phyloP scores from a whole-genome alignment of 2,329 filamentous ascomycete genomes.

The Exophiala oligosperma region DNA sequence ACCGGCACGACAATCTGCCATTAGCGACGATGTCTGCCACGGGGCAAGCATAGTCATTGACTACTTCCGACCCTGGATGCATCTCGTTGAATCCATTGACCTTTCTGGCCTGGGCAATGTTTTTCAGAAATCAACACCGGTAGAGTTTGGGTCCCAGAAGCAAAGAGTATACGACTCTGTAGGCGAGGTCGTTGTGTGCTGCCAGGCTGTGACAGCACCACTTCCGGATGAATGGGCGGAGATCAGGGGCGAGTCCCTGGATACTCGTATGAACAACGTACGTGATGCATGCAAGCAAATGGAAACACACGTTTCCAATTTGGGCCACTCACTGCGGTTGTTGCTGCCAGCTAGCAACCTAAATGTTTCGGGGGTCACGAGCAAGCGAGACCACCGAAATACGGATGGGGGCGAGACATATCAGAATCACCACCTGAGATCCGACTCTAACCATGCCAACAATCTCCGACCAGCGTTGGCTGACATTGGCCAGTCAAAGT shows the following conservation, averaged over 20 bases:
- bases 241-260: slow-evolving; percentile 82
- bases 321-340: slow-evolving; percentile 83
- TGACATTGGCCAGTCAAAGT: slow-evolving; percentile 47
- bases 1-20: slow-evolving; percentile 71
- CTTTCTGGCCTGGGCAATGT: slow-evolving; percentile 74
- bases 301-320: slow-evolving; percentile 81
- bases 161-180: slow-evolving; percentile 92
- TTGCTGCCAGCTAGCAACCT: slow-evolving; percentile 77
- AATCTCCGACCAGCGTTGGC: slow-evolving; percentile 38
- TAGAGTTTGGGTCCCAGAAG: slow-evolving; percentile 87
- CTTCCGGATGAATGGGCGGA: slow-evolving; percentile 95
- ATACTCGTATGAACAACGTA: slow-evolving; percentile 80
- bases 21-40: slow-evolving; percentile 79
- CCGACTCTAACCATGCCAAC: slow-evolving; percentile 33
- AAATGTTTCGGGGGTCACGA: slow-evolving; percentile 50
- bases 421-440: slow-evolving; percentile 57
- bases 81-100: slow-evolving; percentile 88
- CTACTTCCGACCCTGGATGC: slow-evolving; percentile 84
- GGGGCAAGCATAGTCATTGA: slow-evolving; percentile 80
- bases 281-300: slow-evolving; percentile 74
- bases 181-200: slow-evolving; percentile 82
- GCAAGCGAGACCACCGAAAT: slow-evolving; percentile 47
- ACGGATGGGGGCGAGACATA: slow-evolving; percentile 44
- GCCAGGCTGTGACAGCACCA: slow-evolving; percentile 88
- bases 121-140: slow-evolving; percentile 79